A percentile compares a stretch with the other conserved stretches of the same genome.
phyloP scores from a whole-genome alignment of 1,284 basidiomycete species.

The Naganishia sp. region DNA sequence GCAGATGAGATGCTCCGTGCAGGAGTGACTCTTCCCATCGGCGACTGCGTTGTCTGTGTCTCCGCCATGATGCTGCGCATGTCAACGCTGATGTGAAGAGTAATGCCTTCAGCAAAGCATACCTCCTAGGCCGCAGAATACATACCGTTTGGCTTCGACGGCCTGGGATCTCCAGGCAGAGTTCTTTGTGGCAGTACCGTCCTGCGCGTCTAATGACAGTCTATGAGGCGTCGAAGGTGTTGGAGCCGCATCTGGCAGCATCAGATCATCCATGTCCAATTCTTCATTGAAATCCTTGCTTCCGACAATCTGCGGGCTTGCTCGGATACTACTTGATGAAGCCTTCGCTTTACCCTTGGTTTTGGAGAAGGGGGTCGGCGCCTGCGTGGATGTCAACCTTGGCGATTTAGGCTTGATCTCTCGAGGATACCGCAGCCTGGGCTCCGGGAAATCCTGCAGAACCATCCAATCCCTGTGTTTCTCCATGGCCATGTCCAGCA shows the following conservation, averaged over 20 bases:
- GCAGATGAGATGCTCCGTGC: constrained; percentile 34
- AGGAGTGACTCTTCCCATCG: constrained; percentile 19
- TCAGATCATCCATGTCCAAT: constrained; percentile 55
- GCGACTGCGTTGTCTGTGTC: constrained; percentile 44
- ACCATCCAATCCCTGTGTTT: constrained; percentile 76
- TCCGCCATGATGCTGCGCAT: constrained; percentile 86
- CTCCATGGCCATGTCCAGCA: constrained; percentile 64
- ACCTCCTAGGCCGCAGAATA: constrained; percentile 30
- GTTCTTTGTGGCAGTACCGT: constrained; percentile 19
- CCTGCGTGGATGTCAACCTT: constrained; percentile 15
- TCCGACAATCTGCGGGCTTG: constrained; percentile 38
- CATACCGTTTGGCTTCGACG: constrained; percentile 56
- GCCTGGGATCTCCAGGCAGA: constrained; percentile 57
- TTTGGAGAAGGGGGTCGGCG: constrained; percentile 42
- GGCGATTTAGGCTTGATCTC: constrained; percentile 45
- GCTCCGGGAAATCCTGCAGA: constrained; percentile 74
- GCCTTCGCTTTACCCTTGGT: constrained; percentile 34
- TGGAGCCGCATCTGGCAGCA: constrained; percentile 34
- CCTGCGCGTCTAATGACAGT: constrained; percentile 56
- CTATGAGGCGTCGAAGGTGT: constrained; percentile 53
- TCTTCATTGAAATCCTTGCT: constrained; percentile 45
- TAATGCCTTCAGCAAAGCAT: constrained; percentile 11
- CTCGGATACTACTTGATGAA: constrained; percentile 10
- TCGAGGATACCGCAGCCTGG: constrained; percentile 58
- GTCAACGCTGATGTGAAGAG: constrained; percentile 62